Base-by-base conservation (phyloP, 148 eudicot genomes). In the Bassia scoparia region DNA sequence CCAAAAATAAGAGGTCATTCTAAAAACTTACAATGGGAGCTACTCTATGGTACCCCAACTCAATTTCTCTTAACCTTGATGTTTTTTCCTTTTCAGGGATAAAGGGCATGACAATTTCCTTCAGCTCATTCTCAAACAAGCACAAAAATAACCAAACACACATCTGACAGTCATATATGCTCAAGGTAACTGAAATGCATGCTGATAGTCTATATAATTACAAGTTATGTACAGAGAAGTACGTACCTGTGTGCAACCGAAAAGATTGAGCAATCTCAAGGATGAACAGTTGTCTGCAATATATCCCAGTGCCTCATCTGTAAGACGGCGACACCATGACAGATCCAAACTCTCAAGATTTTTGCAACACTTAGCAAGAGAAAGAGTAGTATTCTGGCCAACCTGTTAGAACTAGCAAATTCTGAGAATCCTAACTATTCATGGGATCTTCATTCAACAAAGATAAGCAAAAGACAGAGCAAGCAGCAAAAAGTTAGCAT, bases 181-280 rank as follows among this genome's bases (percentile, higher is more conserved):
- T 24, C 61, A 23, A 21, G 20, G 43, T 53, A 29, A 30, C 20
- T 33, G 18, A 16, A 13, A 55, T 35, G 3, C 65, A 53, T 23
- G 9, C 11, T 18, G 23, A 29, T 17, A 13, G 52, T 29, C 9
- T 3, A 53, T 23, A 53, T 23, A 7, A 55, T 15, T 14, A 61
- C 35, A 49, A 69, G 52, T 53, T 16, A 17, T 23, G 3, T 16
- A n/a, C 31, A 17, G 48, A 18, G n/a, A 35, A 17, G 16, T 5
- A 27, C 43, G 50, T 78, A 91, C 97, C 97, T 91, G 96, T 13
- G 91, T 84, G 78, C 98, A 95, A 64, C 98, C 98, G 83, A 91
- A 89, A 70, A 91, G 63, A 73, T 89, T 95, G 71, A 95, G 91
- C 71, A 85, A 69, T 78, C 77, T 83, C 81, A 95, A 78, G 16